Evolutionary conservation across 345 rosid genomes (phyloP).

Genomic region (Eutrema heterophyllum): DNA sequence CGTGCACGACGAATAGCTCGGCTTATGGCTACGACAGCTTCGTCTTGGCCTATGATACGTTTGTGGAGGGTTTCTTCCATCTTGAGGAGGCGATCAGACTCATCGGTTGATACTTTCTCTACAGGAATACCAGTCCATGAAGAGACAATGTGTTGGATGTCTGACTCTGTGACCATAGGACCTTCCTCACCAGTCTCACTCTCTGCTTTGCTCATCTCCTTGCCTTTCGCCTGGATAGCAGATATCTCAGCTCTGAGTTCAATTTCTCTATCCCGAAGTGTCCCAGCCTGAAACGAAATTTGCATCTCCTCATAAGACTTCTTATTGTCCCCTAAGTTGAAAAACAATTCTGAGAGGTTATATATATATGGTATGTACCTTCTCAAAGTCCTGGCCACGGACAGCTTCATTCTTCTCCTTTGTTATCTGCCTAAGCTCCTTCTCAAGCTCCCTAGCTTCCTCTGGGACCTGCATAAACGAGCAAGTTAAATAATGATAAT

Average conservation of each 20-base stretch:
- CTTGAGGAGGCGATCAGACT: slow-evolving; percentile 87
- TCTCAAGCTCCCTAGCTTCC: slow-evolving; percentile 97
- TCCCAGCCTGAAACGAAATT: slow-evolving; percentile 69
- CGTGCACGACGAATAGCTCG: slow-evolving; percentile 60
- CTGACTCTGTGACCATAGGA: slow-evolving; percentile 72
- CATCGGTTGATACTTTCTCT: slow-evolving; percentile 85
- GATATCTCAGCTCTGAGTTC: slow-evolving; percentile 87
- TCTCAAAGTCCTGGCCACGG: slow-evolving; percentile 91
- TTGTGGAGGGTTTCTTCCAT: slow-evolving; percentile 95
- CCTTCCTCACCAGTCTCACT: slow-evolving; percentile 84
- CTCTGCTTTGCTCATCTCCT: slow-evolving; percentile 96
- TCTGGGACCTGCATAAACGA: slow-evolving; percentile 66
- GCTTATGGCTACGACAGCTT: slow-evolving; percentile 79
- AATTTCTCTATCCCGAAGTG: slow-evolving; percentile 87
- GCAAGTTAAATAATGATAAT: slow-evolving; percentile 3
- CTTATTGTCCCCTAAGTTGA: neutral
- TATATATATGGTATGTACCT: slow-evolving; percentile 41
- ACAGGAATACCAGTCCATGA: slow-evolving; percentile 98
- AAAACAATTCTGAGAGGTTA: neutral
- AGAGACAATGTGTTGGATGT: slow-evolving; percentile 90
- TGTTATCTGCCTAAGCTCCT: slow-evolving; percentile 86
- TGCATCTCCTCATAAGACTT: neutral
- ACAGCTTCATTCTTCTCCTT: slow-evolving; percentile 98
- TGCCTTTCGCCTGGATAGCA: slow-evolving; percentile 81
- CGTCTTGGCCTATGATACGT: slow-evolving; percentile 92